Evolutionary conservation across 108 stramenopile genomes (phyloP).

Genomic region (Fistulifera solaris): DNA sequence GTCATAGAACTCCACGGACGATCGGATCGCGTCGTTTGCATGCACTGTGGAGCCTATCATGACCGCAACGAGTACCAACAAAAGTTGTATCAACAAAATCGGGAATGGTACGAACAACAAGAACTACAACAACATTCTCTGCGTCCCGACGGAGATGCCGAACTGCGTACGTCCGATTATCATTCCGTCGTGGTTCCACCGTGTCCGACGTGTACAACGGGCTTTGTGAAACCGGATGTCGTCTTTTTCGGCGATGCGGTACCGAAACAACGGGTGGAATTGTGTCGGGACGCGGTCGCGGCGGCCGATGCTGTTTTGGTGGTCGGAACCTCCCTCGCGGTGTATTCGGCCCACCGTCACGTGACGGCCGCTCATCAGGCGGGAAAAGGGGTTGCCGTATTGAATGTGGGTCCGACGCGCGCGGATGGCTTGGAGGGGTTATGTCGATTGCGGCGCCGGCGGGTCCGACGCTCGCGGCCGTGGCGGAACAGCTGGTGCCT

Average conservation of each 20-base stretch:
- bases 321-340: conserved; percentile 80
- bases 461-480: conserved; percentile 29
- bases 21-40: conserved; percentile 70
- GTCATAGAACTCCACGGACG: conserved; percentile 92
- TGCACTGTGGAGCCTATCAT: conserved; percentile 70
- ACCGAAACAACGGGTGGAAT: conserved; percentile 50
- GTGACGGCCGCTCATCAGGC: conserved; percentile 43
- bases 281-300: conserved; percentile 55
- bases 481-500: neutral
- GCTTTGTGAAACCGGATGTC: conserved; percentile 91
- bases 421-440: conserved; percentile 43
- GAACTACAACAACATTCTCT: conserved; percentile 22
- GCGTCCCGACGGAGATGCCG: conserved; percentile 95
- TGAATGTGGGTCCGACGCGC: conserved; percentile 89
- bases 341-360: conserved; percentile 82
- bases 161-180: conserved; percentile 43
- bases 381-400: conserved; percentile 63
- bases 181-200: conserved; percentile 57
- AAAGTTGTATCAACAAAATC: conserved; percentile 52
- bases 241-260: conserved; percentile 91
- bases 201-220: conserved; percentile 61
- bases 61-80: conserved; percentile 72
- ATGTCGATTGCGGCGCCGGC: conserved; percentile 45
- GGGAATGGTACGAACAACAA: conserved; percentile 46
- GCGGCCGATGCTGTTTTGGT: conserved; percentile 74